phyloP scores from a whole-genome alignment of 352 stramenopile genomes.

The Globisporangium rhizosaccharum region DNA sequence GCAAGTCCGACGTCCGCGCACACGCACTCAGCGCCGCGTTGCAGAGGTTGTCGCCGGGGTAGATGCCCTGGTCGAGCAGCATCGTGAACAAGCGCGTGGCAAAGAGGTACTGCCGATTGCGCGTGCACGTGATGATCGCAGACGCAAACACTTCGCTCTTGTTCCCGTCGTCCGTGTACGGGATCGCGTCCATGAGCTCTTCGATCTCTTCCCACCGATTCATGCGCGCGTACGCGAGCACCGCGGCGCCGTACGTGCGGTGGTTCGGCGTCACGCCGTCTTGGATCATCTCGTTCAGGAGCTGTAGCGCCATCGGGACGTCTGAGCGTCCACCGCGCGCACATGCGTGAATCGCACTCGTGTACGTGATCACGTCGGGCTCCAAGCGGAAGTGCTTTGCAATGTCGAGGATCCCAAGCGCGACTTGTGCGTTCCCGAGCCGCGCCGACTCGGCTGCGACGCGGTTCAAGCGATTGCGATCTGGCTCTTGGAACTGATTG shows the following conservation, averaged over 20 bases:
- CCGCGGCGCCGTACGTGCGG: conserved; percentile 64
- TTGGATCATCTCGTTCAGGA: conserved; percentile 77
- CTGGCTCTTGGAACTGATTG: conserved; percentile 44
- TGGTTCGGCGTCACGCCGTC: conserved; percentile 53
- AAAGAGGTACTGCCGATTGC: conserved; percentile 60
- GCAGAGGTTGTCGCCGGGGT: conserved; percentile 65
- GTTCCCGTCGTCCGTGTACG: conserved; percentile 44
- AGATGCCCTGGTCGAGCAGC: conserved; percentile 62
- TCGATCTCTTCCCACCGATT: conserved; percentile 68
- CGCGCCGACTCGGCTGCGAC: conserved; percentile 62
- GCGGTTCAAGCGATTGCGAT: conserved; percentile 58
- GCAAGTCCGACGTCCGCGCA: conserved; percentile 50
- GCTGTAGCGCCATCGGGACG: conserved; percentile 45
- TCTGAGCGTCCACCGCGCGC: conserved; percentile 45
- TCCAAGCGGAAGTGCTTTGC: conserved; percentile 55
- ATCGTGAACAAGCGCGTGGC: conserved; percentile 55
- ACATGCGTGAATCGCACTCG: conserved; percentile 75
- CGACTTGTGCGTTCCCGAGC: conserved; percentile 57
- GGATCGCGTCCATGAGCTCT: conserved; percentile 49
- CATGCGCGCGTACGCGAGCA: conserved; percentile 66
- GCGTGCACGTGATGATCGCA: conserved; percentile 72
- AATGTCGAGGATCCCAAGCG: conserved; percentile 68
- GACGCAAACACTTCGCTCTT: conserved; percentile 66
- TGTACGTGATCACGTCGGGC: conserved; percentile 73
- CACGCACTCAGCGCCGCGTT: conserved; percentile 67